phyloP scores from a whole-genome alignment of 2,329 filamentous ascomycete genomes.

The Waltergamsia citrina region DNA sequence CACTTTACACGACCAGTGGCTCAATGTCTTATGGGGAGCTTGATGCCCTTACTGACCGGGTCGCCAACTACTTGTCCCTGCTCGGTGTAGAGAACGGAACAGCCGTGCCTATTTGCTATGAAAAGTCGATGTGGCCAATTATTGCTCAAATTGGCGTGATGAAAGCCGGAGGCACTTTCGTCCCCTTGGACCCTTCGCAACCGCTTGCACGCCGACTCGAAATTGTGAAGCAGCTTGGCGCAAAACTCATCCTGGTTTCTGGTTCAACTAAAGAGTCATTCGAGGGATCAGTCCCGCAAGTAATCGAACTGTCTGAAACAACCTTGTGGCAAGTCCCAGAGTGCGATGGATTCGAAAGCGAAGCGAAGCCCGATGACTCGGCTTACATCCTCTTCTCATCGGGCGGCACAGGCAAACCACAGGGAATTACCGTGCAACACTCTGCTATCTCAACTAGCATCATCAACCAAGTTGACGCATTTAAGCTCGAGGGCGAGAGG shows the following conservation, averaged over 20 bases:
- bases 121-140: constrained; percentile 6
- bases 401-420: constrained; percentile 13
- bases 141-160: constrained; percentile 7
- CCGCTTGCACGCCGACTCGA: constrained; percentile 3
- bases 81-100: not conserved
- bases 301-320: not conserved
- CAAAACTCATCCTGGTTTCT: not conserved
- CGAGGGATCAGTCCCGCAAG: not conserved
- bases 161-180: constrained; percentile 7
- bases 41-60: not conserved
- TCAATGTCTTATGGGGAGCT: constrained; percentile 4
- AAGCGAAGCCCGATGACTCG: not conserved
- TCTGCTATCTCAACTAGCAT: constrained; percentile 9
- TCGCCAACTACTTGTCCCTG: not conserved
- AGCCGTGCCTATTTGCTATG: constrained; percentile 7
- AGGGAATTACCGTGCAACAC: constrained; percentile 12
- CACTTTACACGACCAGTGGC: constrained; percentile 1
- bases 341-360: constrained; percentile 1
- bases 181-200: constrained; percentile 6
- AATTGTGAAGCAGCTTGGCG: constrained; percentile 3
- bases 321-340: constrained; percentile 5
- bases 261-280: not conserved
- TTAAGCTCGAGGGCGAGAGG: constrained; percentile 11
- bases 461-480: constrained; percentile 7
- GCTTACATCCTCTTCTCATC: constrained; percentile 14